Percentiles rank a stretch among this genome's conserved stretches.
Conservation (phyloP, 1,139 yeast genomes). For the Torulaspora pretoriensis region DNA sequence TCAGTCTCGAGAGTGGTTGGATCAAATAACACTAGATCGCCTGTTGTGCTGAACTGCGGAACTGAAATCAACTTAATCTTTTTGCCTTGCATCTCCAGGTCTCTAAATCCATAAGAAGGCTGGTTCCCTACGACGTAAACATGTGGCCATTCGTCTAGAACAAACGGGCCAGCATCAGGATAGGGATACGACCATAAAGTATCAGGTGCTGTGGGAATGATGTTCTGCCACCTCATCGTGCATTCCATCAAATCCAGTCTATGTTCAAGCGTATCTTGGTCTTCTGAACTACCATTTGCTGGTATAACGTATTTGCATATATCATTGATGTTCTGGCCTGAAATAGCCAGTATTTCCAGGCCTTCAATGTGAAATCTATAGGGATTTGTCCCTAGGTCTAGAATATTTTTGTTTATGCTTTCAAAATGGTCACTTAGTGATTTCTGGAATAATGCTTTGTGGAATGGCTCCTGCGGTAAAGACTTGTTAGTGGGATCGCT, state of each 20-base stretch:
- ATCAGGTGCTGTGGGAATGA: constrained; percentile 95
- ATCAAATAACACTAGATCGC: constrained; percentile 66
- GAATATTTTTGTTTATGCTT: constrained; percentile 40
- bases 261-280: constrained; percentile 34
- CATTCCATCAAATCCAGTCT: constrained; percentile 59
- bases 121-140: constrained; percentile 87
- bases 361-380: constrained; percentile 58
- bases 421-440: constrained; percentile 43
- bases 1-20: constrained; percentile 52
- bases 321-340: constrained; percentile 85
- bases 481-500: constrained; percentile 79
- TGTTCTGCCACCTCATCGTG: constrained; percentile 76
- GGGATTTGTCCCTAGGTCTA: constrained; percentile 67
- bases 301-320: constrained; percentile 60
- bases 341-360: constrained; percentile 58
- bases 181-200: constrained; percentile 89
- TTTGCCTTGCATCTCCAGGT: constrained; percentile 35
- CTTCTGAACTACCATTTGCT: constrained; percentile 24
- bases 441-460: constrained; percentile 60
- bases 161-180: constrained; percentile 75
- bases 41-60: constrained; percentile 65
- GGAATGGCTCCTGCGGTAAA: constrained; percentile 87
- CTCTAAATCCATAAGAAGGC: constrained; percentile 43
- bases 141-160: constrained; percentile 73
- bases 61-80: constrained; percentile 56